These are phyloP conservation scores for Syncephalastrum sp. DNA, from an alignment of 371 early-diverging fungal species.

Conservation along the genomic window DNA sequence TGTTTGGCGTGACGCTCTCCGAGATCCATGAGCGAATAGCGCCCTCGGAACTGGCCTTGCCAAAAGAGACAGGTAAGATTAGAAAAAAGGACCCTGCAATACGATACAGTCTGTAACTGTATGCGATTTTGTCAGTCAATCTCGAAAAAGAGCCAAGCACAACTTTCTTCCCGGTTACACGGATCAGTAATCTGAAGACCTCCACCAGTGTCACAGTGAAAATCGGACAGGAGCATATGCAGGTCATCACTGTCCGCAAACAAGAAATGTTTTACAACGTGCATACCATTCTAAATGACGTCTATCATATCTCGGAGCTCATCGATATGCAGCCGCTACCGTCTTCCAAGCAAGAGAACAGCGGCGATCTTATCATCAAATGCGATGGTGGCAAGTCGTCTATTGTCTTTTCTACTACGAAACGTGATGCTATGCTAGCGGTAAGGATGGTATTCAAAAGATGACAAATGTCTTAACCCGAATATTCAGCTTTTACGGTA, in stretches of 20 bases:
- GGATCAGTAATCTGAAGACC: constrained; percentile 30
- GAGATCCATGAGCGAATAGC: constrained; percentile 72
- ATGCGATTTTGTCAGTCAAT: constrained; percentile 39
- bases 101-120: neutral
- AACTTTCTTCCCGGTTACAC: constrained; percentile 63
- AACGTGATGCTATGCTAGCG: constrained; percentile 69
- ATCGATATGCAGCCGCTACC: constrained; percentile 66
- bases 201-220: constrained; percentile 75
- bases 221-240: constrained; percentile 79
- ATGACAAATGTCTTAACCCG: too few species aligned
- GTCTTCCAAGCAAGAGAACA: constrained; percentile 56
- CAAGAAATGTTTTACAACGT: constrained; percentile 70
- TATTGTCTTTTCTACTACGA: constrained; percentile 72
- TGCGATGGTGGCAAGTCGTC: constrained; percentile 67
- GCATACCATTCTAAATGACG: constrained; percentile 75
- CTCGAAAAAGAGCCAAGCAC: constrained; percentile 66
- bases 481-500: constrained; percentile 54
- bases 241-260: constrained; percentile 69
- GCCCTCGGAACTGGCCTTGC: constrained; percentile 69
- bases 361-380: constrained; percentile 76
- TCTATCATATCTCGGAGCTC: constrained; percentile 83
- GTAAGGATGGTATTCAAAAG: constrained; percentile 15
- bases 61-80: constrained; percentile 62
- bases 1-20: constrained; percentile 59
- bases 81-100: neutral